Conservation (phyloP, 2,329 filamentous ascomycete species). For the Aspergillus spinulosporus region DNA sequence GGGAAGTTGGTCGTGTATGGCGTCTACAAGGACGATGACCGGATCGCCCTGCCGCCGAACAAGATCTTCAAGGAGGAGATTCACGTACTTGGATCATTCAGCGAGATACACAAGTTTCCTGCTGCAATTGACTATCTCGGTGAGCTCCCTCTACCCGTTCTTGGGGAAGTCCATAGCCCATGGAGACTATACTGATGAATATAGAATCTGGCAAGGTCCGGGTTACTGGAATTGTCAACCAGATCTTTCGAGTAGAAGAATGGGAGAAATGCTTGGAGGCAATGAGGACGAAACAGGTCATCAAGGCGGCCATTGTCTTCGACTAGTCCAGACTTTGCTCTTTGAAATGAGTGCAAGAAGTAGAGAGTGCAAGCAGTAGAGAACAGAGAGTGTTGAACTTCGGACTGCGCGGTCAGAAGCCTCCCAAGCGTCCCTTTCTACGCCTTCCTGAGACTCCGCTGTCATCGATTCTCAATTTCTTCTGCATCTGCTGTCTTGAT, state of each 20-base stretch:
- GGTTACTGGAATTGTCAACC: slow-evolving; percentile 69
- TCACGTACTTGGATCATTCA: slow-evolving; percentile 72
- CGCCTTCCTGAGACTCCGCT: no score
- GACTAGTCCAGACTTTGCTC: slow-evolving; percentile 47
- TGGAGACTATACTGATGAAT: no score
- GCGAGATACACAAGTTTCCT: slow-evolving; percentile 73
- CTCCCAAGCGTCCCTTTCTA: no score
- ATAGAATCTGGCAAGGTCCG: slow-evolving; percentile 42
- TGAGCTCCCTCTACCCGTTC: neutral
- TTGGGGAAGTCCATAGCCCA: no score
- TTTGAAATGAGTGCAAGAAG: no score
- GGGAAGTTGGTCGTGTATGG: slow-evolving; percentile 72
- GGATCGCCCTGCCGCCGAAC: slow-evolving; percentile 66
- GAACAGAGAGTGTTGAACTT: no score
- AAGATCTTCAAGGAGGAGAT: slow-evolving; percentile 72
- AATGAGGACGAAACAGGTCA: slow-evolving; percentile 70
- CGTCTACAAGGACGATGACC: slow-evolving; percentile 64
- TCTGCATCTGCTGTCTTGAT: no score
- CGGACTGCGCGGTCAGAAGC: no score
- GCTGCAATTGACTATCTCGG: slow-evolving; percentile 55
- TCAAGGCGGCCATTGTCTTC: slow-evolving; percentile 73
- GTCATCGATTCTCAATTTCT: no score
- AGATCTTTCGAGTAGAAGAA: slow-evolving; percentile 69
- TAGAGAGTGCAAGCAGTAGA: no score
- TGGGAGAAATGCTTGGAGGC: slow-evolving; percentile 69